Conservation (phyloP, 2,329 filamentous ascomycete genomes). For the Hymenotorrendiella dingleyae region DNA sequence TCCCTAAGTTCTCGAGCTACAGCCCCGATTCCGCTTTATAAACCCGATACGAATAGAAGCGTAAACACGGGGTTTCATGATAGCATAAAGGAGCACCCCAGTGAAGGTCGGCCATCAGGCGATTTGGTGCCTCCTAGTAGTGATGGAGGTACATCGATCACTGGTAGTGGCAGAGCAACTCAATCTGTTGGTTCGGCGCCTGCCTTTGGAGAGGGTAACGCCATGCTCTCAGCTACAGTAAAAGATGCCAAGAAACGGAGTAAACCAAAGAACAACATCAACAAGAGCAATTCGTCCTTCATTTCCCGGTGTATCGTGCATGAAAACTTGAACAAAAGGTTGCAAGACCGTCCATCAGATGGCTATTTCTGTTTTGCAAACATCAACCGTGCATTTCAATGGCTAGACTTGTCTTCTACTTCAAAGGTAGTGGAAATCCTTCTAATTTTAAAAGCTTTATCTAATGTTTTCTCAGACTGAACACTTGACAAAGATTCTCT, state of each 20-base stretch:
- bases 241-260: conserved; percentile 75
- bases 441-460: not conserved
- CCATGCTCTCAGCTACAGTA: conserved; percentile 56
- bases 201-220: conserved; percentile 82
- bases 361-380: conserved; percentile 91
- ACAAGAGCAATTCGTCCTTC: conserved; percentile 97
- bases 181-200: conserved; percentile 41
- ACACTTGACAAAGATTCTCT: conserved; percentile 90
- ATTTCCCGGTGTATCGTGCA: conserved; percentile 94
- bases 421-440: conserved; percentile 61
- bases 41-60: conserved; percentile 45
- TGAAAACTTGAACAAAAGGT: conserved; percentile 70
- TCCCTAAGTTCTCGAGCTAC: conserved; percentile 27
- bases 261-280: conserved; percentile 97
- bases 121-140: conserved; percentile 55
- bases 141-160: conserved; percentile 47
- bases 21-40: conserved; percentile 47
- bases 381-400: conserved; percentile 91
- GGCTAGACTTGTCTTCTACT: conserved; percentile 80
- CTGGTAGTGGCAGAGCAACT: conserved; percentile 32
- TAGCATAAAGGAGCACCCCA: conserved; percentile 57
- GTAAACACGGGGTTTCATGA: conserved; percentile 38
- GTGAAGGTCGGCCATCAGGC: conserved; percentile 53
- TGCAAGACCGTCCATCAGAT: conserved; percentile 71
- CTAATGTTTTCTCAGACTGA: conserved; percentile 57